phyloP scores from a whole-genome alignment of 2,329 filamentous ascomycete genomes.

The Fusarium succisae region DNA sequence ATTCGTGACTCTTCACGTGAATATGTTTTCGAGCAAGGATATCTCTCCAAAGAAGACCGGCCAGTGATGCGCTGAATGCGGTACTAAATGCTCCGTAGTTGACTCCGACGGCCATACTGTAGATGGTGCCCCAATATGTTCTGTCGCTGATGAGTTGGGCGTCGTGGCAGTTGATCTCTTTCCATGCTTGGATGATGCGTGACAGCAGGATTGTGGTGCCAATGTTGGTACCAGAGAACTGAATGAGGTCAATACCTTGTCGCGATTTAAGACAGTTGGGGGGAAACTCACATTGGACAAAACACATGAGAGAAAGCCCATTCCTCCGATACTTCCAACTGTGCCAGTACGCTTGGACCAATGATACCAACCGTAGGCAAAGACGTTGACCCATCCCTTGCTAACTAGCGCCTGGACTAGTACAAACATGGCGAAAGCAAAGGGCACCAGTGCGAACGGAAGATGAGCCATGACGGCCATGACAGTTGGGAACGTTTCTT shows the following conservation, averaged over 20 bases:
- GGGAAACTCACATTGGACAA: conserved; percentile 72
- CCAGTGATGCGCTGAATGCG: conserved; percentile 76
- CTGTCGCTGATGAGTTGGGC: conserved; percentile 66
- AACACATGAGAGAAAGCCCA: conserved; percentile 77
- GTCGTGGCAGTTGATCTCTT: conserved; percentile 62
- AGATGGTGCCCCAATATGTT: conserved; percentile 78
- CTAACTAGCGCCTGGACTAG: conserved; percentile 77
- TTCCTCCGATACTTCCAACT: conserved; percentile 73
- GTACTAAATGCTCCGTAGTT: conserved; percentile 80
- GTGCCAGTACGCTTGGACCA: conserved; percentile 77
- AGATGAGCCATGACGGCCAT: conserved; percentile 72
- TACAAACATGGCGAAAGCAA: conserved; percentile 79
- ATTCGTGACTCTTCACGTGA: conserved; percentile 68
- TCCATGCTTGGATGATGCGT: conserved; percentile 75
- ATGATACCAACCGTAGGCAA: conserved; percentile 77
- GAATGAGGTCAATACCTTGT: not conserved
- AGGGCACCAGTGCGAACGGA: conserved; percentile 74
- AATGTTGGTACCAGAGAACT: conserved; percentile 83
- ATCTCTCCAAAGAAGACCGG: conserved; percentile 77
- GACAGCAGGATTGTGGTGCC: conserved; percentile 78
- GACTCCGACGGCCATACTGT: conserved; percentile 78
- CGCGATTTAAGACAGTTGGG: fast-evolving
- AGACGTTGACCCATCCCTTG: conserved; percentile 78
- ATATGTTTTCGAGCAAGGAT: conserved; percentile 76
- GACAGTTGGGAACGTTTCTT: conserved; percentile 76